Base-by-base conservation (phyloP, 352 stramenopile species). In the Stramenopiles sp. region DNA sequence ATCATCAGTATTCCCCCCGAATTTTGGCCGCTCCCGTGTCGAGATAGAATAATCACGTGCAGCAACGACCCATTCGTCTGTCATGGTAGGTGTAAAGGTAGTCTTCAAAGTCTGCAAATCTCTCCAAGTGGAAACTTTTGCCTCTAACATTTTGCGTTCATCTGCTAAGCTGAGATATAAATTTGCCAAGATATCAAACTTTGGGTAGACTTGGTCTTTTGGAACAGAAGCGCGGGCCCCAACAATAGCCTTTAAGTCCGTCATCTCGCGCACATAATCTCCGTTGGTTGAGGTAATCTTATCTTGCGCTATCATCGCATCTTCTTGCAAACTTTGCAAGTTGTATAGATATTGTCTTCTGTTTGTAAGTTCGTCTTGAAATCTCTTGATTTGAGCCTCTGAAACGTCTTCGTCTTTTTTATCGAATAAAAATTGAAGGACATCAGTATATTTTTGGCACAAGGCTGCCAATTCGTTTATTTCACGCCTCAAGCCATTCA, bases 151-250 rank as follows among this genome's bases (percentile, higher is more conserved):
- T n/a, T 75, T 75, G 25, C 55, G 25, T 25, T n/a, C 55, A n/a
- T 75, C 55, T 75, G 25, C n/a, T 67, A 67, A 29, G 75, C 80
- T 92, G 92, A 97, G 0, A 92, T 90, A n/a, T n/a, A n/a, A n/a
- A 82, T 86, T 87, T 1, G 90, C 91, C 0, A 96, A 87, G 8
- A 89, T 87, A 83, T 96, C 91, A 83, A 97, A 97, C 25, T 96
- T 90, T 30, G 93, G 93, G 82, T 97, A 97, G 0, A 97, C 93
- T 44, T 96, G 90, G 7, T 93, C 94, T 81, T 97, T 97, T 30
- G 92, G 92, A 81, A 97, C 86, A 31, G 91, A 95, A 7, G 89
- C 92, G 29, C 90, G 87, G 0, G 89, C 87, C 14, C 90, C 91
- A 0, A 97, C 91, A n/a, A 96, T 85, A 44, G 44, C 39, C 27